Evolutionary conservation across 192 early-diverging fungal species (phyloP), one percentile per base, ranked within the genome.

Genomic region (Backusella liffmaniae): DNA sequence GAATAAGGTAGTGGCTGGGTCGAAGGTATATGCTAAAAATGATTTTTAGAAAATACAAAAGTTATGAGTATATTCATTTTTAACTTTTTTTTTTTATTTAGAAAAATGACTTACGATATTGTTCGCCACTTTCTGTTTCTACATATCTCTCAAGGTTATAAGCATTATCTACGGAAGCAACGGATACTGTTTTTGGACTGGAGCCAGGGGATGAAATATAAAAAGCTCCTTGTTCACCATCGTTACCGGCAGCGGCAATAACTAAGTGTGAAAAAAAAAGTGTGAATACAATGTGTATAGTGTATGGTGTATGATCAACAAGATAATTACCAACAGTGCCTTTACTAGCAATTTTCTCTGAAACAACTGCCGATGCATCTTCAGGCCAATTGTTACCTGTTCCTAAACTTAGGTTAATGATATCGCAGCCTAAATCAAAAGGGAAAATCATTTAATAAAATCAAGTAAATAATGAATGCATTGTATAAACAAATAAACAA

Each of bases 341-440:
- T 7, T 79, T 79, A 26, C 62, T 62, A 21, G 81, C 69, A 36
- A 93, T 78, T 12, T 76, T 75, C 30, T 89, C 84, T 44, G 90
- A 88, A 1, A 92, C 87, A 15, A 88, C 79, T 4, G 90, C 84
- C 23, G 87, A 74, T 15, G 91, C 85, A 42, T 88, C 84, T 41
- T 93, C 92, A 70, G 81, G 84, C 88, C 86, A 90, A 35, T 84
- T 86, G 75, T 82, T 83, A 16, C 87, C 83, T 7, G 88, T 92
- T 67, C 95, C 96, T 71, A 97, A 80, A 68, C 92, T 93, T 73
- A 97, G 85, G 85, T 92, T 96, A 79, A 98, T 92, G 53, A 98
- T 78, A 74, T 98, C 88, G 80, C 93, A 87, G 0, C 89, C 84
- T 78, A 68, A 37, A 62, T 13, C 18, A 18, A 35, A 65, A 74